Evolutionary conservation across 106 monocot genomes (phyloP).

Genomic region (Allium cepa): DNA sequence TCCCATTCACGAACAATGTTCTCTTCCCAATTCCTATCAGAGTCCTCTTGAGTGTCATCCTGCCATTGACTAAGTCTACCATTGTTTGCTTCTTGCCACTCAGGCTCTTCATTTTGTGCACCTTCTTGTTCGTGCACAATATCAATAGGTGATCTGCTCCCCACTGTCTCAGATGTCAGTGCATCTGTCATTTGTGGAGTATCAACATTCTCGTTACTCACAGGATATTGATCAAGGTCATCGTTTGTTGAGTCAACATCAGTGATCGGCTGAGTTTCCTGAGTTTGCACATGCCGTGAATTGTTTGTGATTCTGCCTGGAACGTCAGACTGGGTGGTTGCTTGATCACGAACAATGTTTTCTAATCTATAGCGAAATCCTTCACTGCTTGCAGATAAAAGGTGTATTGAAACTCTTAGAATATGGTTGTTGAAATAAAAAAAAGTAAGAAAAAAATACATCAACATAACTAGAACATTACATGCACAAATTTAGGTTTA

Average conservation of each 20-base stretch:
- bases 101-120: slow-evolving; percentile 17
- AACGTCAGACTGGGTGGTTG: slow-evolving; percentile 23
- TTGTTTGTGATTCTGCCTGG: slow-evolving; percentile 11
- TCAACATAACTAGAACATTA: not conserved
- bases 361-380: slow-evolving; percentile 56
- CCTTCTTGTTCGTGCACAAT: slow-evolving; percentile 22
- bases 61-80: slow-evolving; percentile 49
- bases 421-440: not conserved
- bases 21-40: slow-evolving; percentile 46
- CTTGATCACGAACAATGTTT: slow-evolving; percentile 39
- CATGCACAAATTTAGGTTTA: not conserved
- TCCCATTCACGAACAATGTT: slow-evolving; percentile 35
- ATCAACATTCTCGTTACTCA: slow-evolving; percentile 16
- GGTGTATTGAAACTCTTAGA: no score
- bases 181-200: slow-evolving; percentile 16
- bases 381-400: slow-evolving; percentile 35
- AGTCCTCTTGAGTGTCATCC: slow-evolving; percentile 28
- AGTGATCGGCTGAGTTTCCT: not conserved
- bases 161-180: slow-evolving; percentile 4
- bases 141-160: slow-evolving; percentile 6
- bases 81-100: slow-evolving; percentile 31
- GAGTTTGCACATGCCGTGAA: slow-evolving; percentile 24
- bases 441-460: not conserved
- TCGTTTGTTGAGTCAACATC: slow-evolving; percentile 16
- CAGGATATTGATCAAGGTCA: slow-evolving; percentile 13